These are phyloP conservation scores for Metschnikowia koreensis DNA, from an alignment of 805 yeast species.

Conservation along the genomic window DNA sequence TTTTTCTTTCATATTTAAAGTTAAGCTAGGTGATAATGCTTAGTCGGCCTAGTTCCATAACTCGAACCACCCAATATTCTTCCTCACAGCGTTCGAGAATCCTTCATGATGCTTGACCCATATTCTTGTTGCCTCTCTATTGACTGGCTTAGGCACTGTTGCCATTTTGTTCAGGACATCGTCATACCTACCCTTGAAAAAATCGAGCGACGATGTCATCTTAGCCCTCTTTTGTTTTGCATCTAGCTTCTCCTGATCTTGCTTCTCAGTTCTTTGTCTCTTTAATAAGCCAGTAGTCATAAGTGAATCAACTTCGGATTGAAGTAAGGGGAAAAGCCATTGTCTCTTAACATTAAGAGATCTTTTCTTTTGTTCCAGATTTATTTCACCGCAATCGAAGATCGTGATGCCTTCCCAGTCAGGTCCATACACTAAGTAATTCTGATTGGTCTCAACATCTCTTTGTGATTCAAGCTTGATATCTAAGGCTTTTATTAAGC, in stretches of 20 bases:
- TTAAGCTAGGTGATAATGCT: too few relatives aligned
- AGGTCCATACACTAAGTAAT: conserved; percentile 31
- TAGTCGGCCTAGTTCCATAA: conserved; percentile 43
- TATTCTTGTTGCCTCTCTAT: conserved; percentile 26
- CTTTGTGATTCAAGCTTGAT: conserved; percentile 38
- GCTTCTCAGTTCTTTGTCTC: conserved; percentile 13
- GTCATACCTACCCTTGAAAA: conserved; percentile 38
- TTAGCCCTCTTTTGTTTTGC: conserved; percentile 21
- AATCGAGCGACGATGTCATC: conserved; percentile 34
- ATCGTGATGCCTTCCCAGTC: conserved; percentile 34
- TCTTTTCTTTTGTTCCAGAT: conserved; percentile 17
- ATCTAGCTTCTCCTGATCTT: conserved; percentile 9
- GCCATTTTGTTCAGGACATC: conserved; percentile 28
- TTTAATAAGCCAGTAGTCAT: conserved; percentile 21
- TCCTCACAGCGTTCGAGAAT: conserved; percentile 85
- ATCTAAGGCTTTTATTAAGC: conserved; percentile 38
- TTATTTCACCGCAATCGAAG: conserved; percentile 15
- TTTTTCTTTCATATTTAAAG: too few relatives aligned
- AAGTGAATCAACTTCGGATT: conserved; percentile 32
- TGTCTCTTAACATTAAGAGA: conserved; percentile 29
- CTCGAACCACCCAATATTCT: conserved; percentile 73
- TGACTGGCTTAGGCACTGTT: conserved; percentile 5
- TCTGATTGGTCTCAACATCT: conserved; percentile 32
- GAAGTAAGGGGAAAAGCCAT: conserved; percentile 37
- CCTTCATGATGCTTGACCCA: conserved; percentile 96